These are phyloP conservation scores for Diaporthe amygdali DNA, from an alignment of 2,329 filamentous ascomycete genomes.

Conservation along the genomic window DNA sequence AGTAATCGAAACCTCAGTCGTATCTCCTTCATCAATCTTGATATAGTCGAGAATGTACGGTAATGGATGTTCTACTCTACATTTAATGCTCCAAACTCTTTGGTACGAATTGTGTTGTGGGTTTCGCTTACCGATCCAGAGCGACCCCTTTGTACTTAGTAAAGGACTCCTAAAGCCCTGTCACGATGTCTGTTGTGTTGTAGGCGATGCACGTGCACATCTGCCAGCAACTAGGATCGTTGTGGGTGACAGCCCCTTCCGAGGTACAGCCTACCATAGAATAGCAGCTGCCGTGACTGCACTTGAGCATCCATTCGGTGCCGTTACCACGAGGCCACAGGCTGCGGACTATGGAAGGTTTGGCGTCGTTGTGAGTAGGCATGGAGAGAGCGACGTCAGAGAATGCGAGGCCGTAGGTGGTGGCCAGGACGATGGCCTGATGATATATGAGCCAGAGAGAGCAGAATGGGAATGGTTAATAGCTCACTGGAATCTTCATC, in stretches of 20 bases:
- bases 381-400: not conserved
- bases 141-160: not conserved
- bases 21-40: too few species aligned
- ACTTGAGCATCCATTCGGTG: conserved; percentile 6
- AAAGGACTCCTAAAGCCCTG: not conserved
- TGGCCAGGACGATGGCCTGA: not conserved
- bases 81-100: too few species aligned
- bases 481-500: not conserved
- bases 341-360: not conserved
- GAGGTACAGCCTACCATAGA: not conserved
- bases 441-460: not conserved
- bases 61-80: too few species aligned
- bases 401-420: not conserved
- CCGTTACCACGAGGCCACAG: not conserved
- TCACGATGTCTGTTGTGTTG: not conserved
- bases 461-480: not conserved
- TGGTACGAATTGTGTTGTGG: too few species aligned
- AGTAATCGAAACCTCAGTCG: too few species aligned
- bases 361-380: not conserved
- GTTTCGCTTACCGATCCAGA: not conserved
- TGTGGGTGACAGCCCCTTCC: not conserved
- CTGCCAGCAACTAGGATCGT: not conserved
- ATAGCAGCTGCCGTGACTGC: conserved; percentile 6
- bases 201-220: not conserved
- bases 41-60: too few species aligned